Evolutionary conservation across 768 basidiomycete genomes (phyloP).

Genomic region (Amyloporia xantha): DNA sequence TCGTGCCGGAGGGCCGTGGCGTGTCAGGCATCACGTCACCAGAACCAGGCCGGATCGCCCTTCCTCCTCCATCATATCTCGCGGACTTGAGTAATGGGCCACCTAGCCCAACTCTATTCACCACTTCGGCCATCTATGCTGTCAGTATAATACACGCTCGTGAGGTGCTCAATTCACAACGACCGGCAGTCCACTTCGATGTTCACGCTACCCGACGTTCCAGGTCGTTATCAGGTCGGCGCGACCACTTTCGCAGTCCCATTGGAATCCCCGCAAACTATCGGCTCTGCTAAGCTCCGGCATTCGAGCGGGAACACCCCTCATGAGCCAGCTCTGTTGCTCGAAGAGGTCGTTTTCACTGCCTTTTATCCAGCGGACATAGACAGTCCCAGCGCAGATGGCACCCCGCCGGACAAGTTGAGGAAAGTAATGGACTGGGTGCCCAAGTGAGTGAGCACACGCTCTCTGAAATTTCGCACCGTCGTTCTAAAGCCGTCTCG

Average conservation of each 20-base stretch:
- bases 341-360: constrained; percentile 61
- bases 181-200: too few species aligned
- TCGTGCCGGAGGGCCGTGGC: too few species aligned
- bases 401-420: constrained; percentile 11
- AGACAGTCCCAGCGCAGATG: constrained; percentile 7
- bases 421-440: constrained; percentile 51
- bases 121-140: too few species aligned
- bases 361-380: constrained; percentile 56
- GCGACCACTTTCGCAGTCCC: constrained; percentile 49
- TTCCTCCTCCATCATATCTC: too few species aligned
- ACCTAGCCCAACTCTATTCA: too few species aligned
- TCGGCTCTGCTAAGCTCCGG: constrained; percentile 37
- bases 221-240: constrained; percentile 52
- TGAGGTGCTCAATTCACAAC: too few species aligned
- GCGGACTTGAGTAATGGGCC: too few species aligned
- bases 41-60: too few species aligned
- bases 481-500: background rate
- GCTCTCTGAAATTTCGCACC: background rate
- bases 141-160: too few species aligned
- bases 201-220: constrained; percentile 37
- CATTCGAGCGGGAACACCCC: constrained; percentile 19
- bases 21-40: too few species aligned
- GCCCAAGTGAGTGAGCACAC: constrained; percentile 33
- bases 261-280: constrained; percentile 29
- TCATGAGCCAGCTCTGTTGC: constrained; percentile 37